Evolutionary conservation across 345 rosid genomes (phyloP).

Genomic region (Lepidium aucheri): DNA sequence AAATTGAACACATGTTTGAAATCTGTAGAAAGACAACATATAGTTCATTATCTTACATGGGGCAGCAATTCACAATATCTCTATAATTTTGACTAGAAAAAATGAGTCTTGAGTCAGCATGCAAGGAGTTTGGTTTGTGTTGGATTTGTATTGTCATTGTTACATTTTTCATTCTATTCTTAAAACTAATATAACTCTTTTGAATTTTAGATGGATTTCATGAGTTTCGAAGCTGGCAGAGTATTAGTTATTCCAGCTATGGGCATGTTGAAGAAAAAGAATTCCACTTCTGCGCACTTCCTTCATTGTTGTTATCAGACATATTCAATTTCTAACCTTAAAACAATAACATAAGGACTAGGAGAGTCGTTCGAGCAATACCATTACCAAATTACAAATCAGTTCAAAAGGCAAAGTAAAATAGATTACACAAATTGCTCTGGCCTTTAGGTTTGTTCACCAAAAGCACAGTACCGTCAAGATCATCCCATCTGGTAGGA

Average conservation of each 20-base stretch:
- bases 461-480: constrained; percentile 72
- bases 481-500: constrained; percentile 87
- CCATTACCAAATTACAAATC: too few species aligned
- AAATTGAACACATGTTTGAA: background rate
- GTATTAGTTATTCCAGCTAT: constrained; percentile 15
- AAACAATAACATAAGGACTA: too few species aligned
- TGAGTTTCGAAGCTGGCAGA: background rate
- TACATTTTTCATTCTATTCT: background rate
- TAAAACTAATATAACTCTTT: background rate
- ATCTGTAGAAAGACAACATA: background rate
- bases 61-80: background rate
- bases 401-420: background rate
- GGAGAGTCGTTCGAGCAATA: too few species aligned
- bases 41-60: background rate
- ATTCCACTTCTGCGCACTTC: constrained; percentile 26
- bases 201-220: too few species aligned
- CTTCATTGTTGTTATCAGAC: too few species aligned
- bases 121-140: background rate
- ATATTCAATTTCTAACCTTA: too few species aligned
- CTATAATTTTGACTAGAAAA: background rate
- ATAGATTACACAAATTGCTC: background rate
- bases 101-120: background rate
- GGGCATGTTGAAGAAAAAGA: constrained; percentile 33
- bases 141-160: background rate
- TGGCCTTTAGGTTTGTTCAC: constrained; percentile 93